Evolutionary conservation across 768 basidiomycete species (phyloP).

Genomic region (Phaffia australis): DNA sequence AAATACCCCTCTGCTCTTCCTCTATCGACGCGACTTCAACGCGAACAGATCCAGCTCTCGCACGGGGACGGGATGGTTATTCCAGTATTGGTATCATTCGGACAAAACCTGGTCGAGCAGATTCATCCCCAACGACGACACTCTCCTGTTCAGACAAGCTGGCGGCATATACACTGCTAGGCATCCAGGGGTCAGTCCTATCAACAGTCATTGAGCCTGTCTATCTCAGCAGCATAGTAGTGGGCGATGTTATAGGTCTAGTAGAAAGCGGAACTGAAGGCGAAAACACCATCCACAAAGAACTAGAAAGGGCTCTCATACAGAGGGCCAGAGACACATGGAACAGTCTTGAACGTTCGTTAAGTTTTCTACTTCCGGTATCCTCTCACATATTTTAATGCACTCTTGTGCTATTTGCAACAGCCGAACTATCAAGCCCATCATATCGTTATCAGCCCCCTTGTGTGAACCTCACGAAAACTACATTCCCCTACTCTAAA

Average conservation of each 20-base stretch:
- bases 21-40: background rate
- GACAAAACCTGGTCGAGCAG: slow-evolving; percentile 83
- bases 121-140: slow-evolving; percentile 66
- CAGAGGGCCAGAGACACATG: slow-evolving; percentile 65
- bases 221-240: slow-evolving; percentile 54
- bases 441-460: slow-evolving; percentile 49
- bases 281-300: background rate
- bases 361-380: slow-evolving; percentile 24
- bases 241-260: slow-evolving; percentile 55
- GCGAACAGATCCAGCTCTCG: background rate
- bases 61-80: slow-evolving; percentile 71
- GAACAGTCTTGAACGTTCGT: slow-evolving; percentile 43
- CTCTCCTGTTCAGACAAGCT: slow-evolving; percentile 97
- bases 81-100: slow-evolving; percentile 61
- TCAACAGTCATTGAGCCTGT: slow-evolving; percentile 50
- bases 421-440: slow-evolving; percentile 38
- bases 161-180: slow-evolving; percentile 70
- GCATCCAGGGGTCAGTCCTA: slow-evolving; percentile 72
- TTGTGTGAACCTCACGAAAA: slow-evolving; percentile 49
- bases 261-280: slow-evolving; percentile 27
- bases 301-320: slow-evolving; percentile 38
- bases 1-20: too few relatives aligned
- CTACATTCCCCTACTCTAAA: slow-evolving; percentile 53
- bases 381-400: background rate
- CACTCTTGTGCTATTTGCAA: background rate